Conservation (phyloP, 1,284 basidiomycete genomes). For the Microbotryum lychnidis-dioicae region DNA sequence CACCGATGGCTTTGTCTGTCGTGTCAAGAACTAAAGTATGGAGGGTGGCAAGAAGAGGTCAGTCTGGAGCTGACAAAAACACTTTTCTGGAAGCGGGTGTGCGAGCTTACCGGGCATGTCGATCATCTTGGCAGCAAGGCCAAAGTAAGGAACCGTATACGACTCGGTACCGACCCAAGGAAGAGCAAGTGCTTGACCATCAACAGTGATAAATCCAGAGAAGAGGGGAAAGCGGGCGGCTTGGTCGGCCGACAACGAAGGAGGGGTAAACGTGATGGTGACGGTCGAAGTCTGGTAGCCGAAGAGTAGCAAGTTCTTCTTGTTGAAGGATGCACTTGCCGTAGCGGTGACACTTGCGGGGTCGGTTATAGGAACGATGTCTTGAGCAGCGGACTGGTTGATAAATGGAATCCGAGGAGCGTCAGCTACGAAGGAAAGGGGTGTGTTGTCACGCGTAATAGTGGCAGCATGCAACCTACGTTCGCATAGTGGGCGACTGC, state of each 20-base stretch:
- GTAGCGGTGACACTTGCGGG: slow-evolving; percentile 6
- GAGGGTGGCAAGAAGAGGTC: background rate
- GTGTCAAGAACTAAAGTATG: slow-evolving; percentile 22
- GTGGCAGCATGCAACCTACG: too few species aligned
- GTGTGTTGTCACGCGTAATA: too few species aligned
- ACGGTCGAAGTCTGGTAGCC: slow-evolving; percentile 4
- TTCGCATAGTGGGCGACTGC: slow-evolving; percentile 1
- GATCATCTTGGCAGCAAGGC: slow-evolving; percentile 18
- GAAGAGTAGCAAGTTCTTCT: background rate
- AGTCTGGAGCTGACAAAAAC: background rate
- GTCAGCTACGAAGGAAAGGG: too few species aligned
- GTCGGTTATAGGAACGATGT: slow-evolving; percentile 11
- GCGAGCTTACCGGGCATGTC: slow-evolving; percentile 23
- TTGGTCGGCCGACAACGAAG: background rate
- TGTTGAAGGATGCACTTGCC: slow-evolving; percentile 8
- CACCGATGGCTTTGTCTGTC: slow-evolving; percentile 13
- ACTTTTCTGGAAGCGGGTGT: too few species aligned
- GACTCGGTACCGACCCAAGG: background rate
- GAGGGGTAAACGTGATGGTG: slow-evolving; percentile 8
- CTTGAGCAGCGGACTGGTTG: slow-evolving; percentile 8
- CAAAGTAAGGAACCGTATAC: slow-evolving; percentile 28
- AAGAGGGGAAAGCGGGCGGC: slow-evolving; percentile 25
- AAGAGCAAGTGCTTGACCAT: background rate
- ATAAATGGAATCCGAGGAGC: background rate
- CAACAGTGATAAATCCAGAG: slow-evolving; percentile 25